phyloP scores from a whole-genome alignment of 1,284 basidiomycete genomes.

The Apiotrichum sp. region DNA sequence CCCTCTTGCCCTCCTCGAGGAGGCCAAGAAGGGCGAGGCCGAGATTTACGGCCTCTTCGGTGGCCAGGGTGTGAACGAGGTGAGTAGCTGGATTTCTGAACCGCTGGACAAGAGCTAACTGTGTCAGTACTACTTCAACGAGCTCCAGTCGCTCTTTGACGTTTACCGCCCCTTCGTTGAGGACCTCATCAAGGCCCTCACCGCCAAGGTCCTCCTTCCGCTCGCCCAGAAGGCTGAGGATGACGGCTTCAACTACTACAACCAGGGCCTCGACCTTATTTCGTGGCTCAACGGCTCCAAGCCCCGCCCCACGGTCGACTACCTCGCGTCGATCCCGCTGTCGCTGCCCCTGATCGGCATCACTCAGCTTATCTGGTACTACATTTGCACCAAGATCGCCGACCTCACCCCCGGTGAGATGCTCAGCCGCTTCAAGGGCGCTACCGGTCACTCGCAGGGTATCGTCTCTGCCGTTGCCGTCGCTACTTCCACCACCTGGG shows the following conservation, averaged over 20 bases:
- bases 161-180: conserved; percentile 80
- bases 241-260: conserved; percentile 63
- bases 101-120: conserved; percentile 17
- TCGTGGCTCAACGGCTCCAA: conserved; percentile 73
- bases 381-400: conserved; percentile 68
- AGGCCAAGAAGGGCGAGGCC: conserved; percentile 63
- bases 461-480: conserved; percentile 86
- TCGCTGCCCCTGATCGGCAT: conserved; percentile 93
- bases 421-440: conserved; percentile 67
- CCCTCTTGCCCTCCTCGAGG: conserved; percentile 66
- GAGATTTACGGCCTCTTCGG: conserved; percentile 91
- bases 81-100: conserved; percentile 28
- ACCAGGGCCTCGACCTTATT: conserved; percentile 71
- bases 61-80: conserved; percentile 96
- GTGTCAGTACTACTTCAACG: conserved; percentile 78
- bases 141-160: conserved; percentile 85
- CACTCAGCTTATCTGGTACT: conserved; percentile 90
- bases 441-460: conserved; percentile 96
- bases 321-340: conserved; percentile 89
- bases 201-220: conserved; percentile 63
- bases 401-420: conserved; percentile 74
- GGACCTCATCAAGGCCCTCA: conserved; percentile 61
- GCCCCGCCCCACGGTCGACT: conserved; percentile 71
- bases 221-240: conserved; percentile 59
- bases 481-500: conserved; percentile 69